Evolutionary conservation across 2,329 filamentous ascomycete genomes (phyloP).

Genomic region (Pseudocercospora crystallina): DNA sequence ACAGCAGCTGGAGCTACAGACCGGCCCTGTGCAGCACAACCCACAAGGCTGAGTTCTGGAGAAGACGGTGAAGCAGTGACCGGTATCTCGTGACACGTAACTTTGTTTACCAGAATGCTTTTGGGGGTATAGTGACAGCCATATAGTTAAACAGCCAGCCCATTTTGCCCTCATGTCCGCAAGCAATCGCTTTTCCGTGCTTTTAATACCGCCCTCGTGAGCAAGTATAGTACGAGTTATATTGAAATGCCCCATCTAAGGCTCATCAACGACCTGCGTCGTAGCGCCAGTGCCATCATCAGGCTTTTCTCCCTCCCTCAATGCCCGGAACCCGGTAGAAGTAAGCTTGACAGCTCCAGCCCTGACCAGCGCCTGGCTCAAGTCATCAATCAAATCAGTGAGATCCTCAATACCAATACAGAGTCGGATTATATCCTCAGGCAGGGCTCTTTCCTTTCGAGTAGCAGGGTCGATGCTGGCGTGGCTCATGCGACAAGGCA

Average conservation of each 20-base stretch:
- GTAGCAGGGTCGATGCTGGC: constrained; percentile 97
- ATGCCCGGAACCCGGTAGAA: constrained; percentile 71
- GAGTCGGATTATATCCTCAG: constrained; percentile 91
- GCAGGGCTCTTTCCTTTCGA: constrained; percentile 81
- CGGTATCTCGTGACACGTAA: too few relatives aligned
- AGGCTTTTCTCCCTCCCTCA: constrained; percentile 27
- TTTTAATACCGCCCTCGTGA: too few relatives aligned
- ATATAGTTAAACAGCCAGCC: too few relatives aligned
- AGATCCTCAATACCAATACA: constrained; percentile 96
- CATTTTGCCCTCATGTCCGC: too few relatives aligned
- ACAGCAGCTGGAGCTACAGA: too few relatives aligned
- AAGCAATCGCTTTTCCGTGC: too few relatives aligned
- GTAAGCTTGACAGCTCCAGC: constrained; percentile 88
- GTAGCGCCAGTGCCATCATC: constrained; percentile 31
- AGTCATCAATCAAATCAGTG: constrained; percentile 87
- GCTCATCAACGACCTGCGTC: constrained; percentile 38
- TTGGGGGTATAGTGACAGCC: too few relatives aligned
- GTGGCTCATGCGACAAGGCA: constrained; percentile 99
- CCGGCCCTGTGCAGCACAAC: too few relatives aligned
- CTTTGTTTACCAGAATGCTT: too few relatives aligned
- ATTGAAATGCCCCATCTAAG: constrained; percentile 11
- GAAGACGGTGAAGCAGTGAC: too few relatives aligned
- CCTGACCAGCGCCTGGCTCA: constrained; percentile 88
- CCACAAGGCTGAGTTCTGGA: too few relatives aligned
- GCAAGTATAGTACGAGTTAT: too few relatives aligned